phyloP scores from a whole-genome alignment of 2,329 filamentous ascomycete species.

The Alternaria brassicae region DNA sequence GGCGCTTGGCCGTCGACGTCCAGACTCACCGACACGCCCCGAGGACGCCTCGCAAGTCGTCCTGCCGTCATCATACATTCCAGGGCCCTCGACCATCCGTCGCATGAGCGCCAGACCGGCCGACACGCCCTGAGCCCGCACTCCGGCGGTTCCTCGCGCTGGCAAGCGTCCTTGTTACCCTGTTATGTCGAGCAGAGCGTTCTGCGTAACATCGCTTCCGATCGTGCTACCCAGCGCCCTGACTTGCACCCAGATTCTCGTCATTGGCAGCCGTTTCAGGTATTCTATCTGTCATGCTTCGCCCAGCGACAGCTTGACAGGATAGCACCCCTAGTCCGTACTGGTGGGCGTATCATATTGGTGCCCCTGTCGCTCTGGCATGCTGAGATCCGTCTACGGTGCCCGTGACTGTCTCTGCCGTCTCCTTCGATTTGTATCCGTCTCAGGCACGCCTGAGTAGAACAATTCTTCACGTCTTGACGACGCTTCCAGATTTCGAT shows the following conservation, averaged over 20 bases:
- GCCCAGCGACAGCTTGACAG: constrained; percentile 25
- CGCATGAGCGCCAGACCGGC: constrained; percentile 25
- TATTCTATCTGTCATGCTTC: constrained; percentile 25
- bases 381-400: constrained; percentile 13
- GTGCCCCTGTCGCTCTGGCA: constrained; percentile 24
- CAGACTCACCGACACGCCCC: constrained; percentile 40
- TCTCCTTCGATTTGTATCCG: constrained; percentile 18
- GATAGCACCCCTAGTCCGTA: constrained; percentile 12
- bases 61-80: constrained; percentile 25
- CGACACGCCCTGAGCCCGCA: constrained; percentile 28
- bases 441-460: constrained; percentile 9
- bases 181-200: constrained; percentile 30
- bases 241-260: constrained; percentile 38
- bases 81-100: constrained; percentile 1
- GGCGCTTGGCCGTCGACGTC: constrained; percentile 24
- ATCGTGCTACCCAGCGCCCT: constrained; percentile 30
- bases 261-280: constrained; percentile 29
- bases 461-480: background rate
- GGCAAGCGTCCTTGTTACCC: constrained; percentile 21
- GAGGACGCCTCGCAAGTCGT: constrained; percentile 22
- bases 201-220: constrained; percentile 37
- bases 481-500: background rate
- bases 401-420: constrained; percentile 21
- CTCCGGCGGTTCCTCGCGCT: constrained; percentile 40
- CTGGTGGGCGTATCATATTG: constrained; percentile 10